Percentiles rank a stretch among this genome's conserved stretches.
Conservation (phyloP, 23 red algal genomes). For the Gracilaria domingensis region DNA sequence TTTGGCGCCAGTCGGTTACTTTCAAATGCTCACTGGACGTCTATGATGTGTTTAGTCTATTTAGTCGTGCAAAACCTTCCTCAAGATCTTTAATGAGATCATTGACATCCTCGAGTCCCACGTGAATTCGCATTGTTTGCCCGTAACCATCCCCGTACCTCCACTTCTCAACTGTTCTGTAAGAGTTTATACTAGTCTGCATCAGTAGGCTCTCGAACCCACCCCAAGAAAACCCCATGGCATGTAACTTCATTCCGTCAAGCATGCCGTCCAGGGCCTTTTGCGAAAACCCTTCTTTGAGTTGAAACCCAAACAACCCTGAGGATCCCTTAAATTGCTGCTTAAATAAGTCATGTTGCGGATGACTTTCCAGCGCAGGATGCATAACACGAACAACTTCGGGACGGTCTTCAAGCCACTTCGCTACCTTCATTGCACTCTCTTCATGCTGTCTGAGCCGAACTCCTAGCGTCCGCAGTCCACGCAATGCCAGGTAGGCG, state of each 20-base stretch:
- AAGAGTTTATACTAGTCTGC: constrained; percentile 86
- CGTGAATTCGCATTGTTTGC: constrained; percentile 86
- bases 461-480: constrained; percentile 89
- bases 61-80: constrained; percentile 79
- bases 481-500: constrained; percentile 94
- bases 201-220: constrained; percentile 94
- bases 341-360: constrained; percentile 97
- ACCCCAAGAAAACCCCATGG: constrained; percentile 95
- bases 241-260: constrained; percentile 85
- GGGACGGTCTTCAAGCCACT: constrained; percentile 88
- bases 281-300: constrained; percentile 78
- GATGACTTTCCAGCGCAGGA: constrained; percentile 87
- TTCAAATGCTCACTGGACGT: not conserved
- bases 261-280: constrained; percentile 86
- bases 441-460: constrained; percentile 88
- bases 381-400: constrained; percentile 95
- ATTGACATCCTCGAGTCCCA: constrained; percentile 84
- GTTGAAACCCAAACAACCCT: constrained; percentile 93
- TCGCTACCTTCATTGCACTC: constrained; percentile 70
- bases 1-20: not conserved
- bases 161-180: constrained; percentile 77
- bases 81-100: constrained; percentile 91
- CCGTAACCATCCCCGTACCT: constrained; percentile 86
- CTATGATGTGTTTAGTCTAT: constrained; percentile 24
- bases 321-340: constrained; percentile 84